Evolutionary conservation across 2,329 filamentous ascomycete genomes (phyloP).

Genomic region (Colletotrichum graminicola): DNA sequence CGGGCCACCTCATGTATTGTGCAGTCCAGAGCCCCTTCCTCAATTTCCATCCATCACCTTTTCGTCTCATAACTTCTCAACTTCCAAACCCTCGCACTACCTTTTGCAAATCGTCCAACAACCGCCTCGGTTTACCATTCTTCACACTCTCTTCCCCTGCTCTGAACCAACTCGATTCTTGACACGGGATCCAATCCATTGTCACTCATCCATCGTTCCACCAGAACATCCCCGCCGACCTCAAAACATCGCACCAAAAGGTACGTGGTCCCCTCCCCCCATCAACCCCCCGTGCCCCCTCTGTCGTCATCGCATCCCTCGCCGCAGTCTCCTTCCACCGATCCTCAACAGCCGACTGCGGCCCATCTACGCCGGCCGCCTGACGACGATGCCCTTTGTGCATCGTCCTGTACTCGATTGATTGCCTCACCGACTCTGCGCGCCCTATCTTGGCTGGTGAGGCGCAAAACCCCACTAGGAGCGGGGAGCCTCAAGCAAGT

Average conservation of each 20-base stretch:
- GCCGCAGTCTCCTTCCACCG: slow-evolving; percentile 39
- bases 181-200: slow-evolving; percentile 33
- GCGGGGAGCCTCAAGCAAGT: slow-evolving; percentile 41
- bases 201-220: slow-evolving; percentile 35
- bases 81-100: slow-evolving; percentile 48
- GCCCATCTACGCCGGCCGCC: slow-evolving; percentile 18
- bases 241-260: slow-evolving; percentile 43
- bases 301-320: slow-evolving; percentile 57
- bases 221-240: slow-evolving; percentile 37
- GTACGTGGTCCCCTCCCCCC: slow-evolving; percentile 43
- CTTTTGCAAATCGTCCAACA: slow-evolving; percentile 46
- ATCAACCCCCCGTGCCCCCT: slow-evolving; percentile 50
- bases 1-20: slow-evolving; percentile 42
- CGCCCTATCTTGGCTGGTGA: slow-evolving; percentile 35
- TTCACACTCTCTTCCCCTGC: slow-evolving; percentile 41
- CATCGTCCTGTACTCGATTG: slow-evolving; percentile 29
- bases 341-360: slow-evolving; percentile 35
- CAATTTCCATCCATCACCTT: slow-evolving; percentile 50
- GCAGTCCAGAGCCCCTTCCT: slow-evolving; percentile 48
- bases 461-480: slow-evolving; percentile 43
- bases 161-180: slow-evolving; percentile 31
- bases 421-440: slow-evolving; percentile 30
- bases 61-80: slow-evolving; percentile 50
- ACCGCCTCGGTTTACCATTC: slow-evolving; percentile 35
- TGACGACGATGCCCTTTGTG: slow-evolving; percentile 22